A percentile compares a stretch with the other conserved stretches of the same genome.
phyloP scores from a whole-genome alignment of 169 alveolate species.

The Plasmodium yoelii region DNA sequence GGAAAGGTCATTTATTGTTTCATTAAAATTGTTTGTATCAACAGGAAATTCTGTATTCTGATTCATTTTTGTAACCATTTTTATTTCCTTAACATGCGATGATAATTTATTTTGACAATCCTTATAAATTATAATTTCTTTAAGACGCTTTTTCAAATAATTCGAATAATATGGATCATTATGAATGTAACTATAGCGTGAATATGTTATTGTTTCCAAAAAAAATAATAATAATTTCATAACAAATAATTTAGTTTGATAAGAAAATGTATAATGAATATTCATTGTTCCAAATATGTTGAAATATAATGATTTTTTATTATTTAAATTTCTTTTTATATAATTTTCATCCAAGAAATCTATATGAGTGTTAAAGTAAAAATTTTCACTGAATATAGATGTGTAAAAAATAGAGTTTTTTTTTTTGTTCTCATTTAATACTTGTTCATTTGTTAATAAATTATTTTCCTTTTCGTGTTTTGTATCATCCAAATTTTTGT shows the following conservation, averaged over 20 bases:
- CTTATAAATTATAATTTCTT: not conserved
- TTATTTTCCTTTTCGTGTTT: conserved; percentile 30
- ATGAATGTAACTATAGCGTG: conserved; percentile 31
- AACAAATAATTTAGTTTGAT: conserved; percentile 34
- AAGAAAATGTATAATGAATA: conserved; percentile 46
- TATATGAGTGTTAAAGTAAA: conserved; percentile 12
- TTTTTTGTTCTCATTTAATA: conserved; percentile 4
- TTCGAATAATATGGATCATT: conserved; percentile 43
- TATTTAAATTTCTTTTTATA: not conserved
- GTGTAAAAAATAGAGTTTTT: conserved; percentile 24
- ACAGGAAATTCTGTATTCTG: too few species aligned
- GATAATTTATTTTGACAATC: not conserved
- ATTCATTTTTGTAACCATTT: not conserved
- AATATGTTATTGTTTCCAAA: conserved; percentile 23
- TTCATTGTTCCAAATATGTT: conserved; percentile 34
- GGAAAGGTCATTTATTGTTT: too few species aligned
- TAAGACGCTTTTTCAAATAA: conserved; percentile 44
- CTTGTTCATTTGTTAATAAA: conserved; percentile 34
- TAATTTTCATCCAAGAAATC: conserved; percentile 1
- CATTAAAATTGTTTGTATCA: too few species aligned
- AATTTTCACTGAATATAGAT: conserved; percentile 46
- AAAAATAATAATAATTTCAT: conserved; percentile 58
- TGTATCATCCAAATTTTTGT: conserved; percentile 19
- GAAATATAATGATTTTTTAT: conserved; percentile 36
- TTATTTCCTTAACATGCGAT: too few species aligned